These are phyloP conservation scores for Sicyos edulis DNA, from an alignment of 306 rosid species.

Conservation along the genomic window DNA sequence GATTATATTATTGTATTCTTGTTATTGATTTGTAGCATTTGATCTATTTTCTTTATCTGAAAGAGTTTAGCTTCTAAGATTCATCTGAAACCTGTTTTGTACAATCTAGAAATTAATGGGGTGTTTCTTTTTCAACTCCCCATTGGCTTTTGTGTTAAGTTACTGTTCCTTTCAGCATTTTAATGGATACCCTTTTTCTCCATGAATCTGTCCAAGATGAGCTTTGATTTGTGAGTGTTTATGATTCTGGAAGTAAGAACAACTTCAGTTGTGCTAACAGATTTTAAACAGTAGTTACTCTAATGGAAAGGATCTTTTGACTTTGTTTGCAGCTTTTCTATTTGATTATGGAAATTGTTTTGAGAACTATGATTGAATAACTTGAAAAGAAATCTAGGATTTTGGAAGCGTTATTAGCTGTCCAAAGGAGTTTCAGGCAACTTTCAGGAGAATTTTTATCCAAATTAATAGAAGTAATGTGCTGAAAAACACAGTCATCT, in stretches of 20 bases:
- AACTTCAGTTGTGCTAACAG: neutral
- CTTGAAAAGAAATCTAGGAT: neutral
- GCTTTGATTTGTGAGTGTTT: neutral
- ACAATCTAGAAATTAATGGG: conserved; percentile 14
- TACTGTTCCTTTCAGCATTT: conserved; percentile 11
- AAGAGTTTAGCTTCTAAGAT: neutral
- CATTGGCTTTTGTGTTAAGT: conserved; percentile 16
- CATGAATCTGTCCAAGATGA: neutral
- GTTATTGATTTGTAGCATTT: conserved; percentile 8
- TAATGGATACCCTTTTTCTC: conserved; percentile 4
- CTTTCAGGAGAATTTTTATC: neutral
- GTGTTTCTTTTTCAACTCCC: conserved; percentile 2
- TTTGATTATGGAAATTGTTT: neutral
- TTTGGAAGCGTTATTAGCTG: neutral
- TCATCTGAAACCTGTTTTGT: neutral
- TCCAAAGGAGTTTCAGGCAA: neutral
- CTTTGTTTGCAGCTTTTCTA: neutral
- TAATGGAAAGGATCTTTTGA: neutral
- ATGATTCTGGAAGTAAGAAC: neutral
- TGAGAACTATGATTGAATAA: neutral
- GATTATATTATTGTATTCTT: conserved; percentile 15
- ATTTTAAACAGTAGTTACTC: neutral
- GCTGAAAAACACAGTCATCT: neutral
- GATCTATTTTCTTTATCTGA: neutral
- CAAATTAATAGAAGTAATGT: neutral